Base-by-base conservation (phyloP, 495 filamentous ascomycete genomes). In the Rostrohypoxylon terebratum region DNA sequence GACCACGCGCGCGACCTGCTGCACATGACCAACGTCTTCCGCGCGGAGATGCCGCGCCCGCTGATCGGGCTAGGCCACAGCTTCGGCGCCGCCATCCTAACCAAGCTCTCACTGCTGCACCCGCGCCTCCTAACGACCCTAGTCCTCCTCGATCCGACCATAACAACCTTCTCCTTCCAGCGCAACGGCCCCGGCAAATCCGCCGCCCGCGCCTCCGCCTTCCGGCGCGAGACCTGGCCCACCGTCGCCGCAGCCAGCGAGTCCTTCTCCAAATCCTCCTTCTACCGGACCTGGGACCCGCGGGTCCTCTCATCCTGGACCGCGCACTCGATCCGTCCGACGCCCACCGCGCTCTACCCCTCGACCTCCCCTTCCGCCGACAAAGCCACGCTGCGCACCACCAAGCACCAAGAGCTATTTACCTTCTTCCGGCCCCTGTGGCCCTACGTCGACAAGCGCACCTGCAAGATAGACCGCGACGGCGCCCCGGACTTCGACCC, bases 11-110 rank as follows among this genome's bases (percentile, higher is more conserved):
- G 96, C 53, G 96, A 99, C 80, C 86, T 98, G 10, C 86, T 96
- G n/a, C 88, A 93, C 72, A 86, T 97, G 76, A 86, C 96, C 81
- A 98, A 97, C 80, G 83, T 87, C 47, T 94, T 97, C 81, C 92
- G 93, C 33, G 80, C 84, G 7, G 80, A 92, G 63, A 96, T 98
- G 92, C 90, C 92, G 3, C 91, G 92, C 10, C 95, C 96, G 4
- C 80, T 98, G n/a, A 81, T 98, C 63, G 96, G 94, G 31, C 77
- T 99, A 3, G 96, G 96, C 20, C 96, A 99, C 81, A 95, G 92
- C 77, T 91, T 94, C 85, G 96, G 96, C 71, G 94, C 87, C 66
- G 87, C 86, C 76, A 87, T 92, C 58, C 86, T 93, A 69, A 79
- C 82, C 62, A 83, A 87, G 61, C 77, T 87, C 14, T 83, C 92